Percentiles rank a stretch among this genome's conserved stretches.
Conservation (phyloP, 140 eudicot species). For the Ambrosia hybrid region DNA sequence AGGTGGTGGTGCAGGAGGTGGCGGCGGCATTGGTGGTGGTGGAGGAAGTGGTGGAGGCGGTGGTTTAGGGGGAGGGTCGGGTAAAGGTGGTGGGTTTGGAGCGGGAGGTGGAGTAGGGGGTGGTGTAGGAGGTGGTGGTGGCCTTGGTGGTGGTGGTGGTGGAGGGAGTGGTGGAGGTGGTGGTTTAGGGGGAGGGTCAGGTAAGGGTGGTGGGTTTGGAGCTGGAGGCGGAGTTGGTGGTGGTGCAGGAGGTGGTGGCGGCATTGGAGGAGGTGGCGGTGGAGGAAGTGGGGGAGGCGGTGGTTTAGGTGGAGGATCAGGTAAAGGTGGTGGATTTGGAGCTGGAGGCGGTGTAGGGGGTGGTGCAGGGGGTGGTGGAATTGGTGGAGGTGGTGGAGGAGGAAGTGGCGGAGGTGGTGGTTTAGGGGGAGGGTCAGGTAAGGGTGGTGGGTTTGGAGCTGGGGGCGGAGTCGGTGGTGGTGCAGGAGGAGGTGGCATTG, state of each 20-base stretch:
- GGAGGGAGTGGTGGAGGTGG: constrained; percentile 57
- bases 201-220: constrained; percentile 40
- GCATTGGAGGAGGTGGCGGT: constrained; percentile 35
- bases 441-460: constrained; percentile 44
- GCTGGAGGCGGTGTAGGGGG: constrained; percentile 43
- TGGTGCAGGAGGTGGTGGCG: constrained; percentile 34
- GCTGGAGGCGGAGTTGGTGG: constrained; percentile 46
- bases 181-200: constrained; percentile 46
- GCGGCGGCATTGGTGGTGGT: constrained; percentile 47
- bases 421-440: constrained; percentile 43
- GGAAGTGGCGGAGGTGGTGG: constrained; percentile 56
- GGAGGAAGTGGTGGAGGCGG: constrained; percentile 57
- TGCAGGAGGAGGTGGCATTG: constrained; percentile 36
- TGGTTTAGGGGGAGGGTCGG: constrained; percentile 44
- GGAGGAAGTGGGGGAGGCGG: constrained; percentile 41
- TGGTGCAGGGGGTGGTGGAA: constrained; percentile 41
- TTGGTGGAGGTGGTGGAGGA: constrained; percentile 53
- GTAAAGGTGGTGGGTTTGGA: constrained; percentile 45
- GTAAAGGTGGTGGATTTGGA: constrained; percentile 38
- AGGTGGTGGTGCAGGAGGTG: constrained; percentile 50
- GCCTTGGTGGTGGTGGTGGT: constrained; percentile 44
- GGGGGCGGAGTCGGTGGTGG: constrained; percentile 52
- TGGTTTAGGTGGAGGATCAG: constrained; percentile 39
- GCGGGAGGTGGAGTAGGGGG: constrained; percentile 53
- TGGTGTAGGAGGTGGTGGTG: constrained; percentile 31